phyloP scores from a whole-genome alignment of 2,329 filamentous ascomycete genomes.

The Metarhizium sp. region DNA sequence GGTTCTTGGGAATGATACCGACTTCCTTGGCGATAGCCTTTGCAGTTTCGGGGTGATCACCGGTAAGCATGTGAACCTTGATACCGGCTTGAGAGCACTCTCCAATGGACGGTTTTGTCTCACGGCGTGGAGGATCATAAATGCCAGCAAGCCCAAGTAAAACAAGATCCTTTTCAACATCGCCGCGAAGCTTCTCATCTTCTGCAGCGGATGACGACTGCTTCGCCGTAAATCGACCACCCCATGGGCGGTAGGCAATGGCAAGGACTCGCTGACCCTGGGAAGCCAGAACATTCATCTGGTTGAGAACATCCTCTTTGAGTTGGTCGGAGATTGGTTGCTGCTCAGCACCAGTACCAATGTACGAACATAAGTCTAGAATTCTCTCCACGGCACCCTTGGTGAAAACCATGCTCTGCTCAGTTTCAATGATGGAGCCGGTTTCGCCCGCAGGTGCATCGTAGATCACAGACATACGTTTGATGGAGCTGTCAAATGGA shows the following conservation, averaged over 20 bases:
- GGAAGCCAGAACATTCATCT: conserved; percentile 51
- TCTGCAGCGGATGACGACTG: conserved; percentile 23
- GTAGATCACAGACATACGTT: conserved; percentile 73
- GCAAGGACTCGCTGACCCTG: conserved; percentile 66
- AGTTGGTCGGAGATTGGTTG: conserved; percentile 40
- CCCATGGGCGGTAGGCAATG: conserved; percentile 54
- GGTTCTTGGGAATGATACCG: conserved; percentile 61
- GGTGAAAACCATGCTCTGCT: conserved; percentile 46
- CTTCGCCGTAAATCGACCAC: conserved; percentile 36
- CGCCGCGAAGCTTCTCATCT: conserved; percentile 41
- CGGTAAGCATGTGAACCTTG: conserved; percentile 75
- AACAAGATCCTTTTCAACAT: conserved; percentile 58
- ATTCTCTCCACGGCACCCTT: conserved; percentile 55
- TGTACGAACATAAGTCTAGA: conserved; percentile 43
- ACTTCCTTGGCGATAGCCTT: conserved; percentile 71
- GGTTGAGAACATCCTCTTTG: conserved; percentile 39
- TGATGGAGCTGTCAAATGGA: conserved; percentile 70
- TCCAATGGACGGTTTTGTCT: conserved; percentile 63
- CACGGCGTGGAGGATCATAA: conserved; percentile 76
- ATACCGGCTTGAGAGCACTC: conserved; percentile 67
- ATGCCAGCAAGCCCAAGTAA: conserved; percentile 79
- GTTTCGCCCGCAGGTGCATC: conserved; percentile 34
- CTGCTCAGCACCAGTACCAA: conserved; percentile 32
- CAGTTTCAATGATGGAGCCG: conserved; percentile 26
- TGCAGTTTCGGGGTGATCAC: conserved; percentile 71